phyloP scores from a whole-genome alignment of 345 rosid species.

The Eucalyptus erythrocorys region DNA sequence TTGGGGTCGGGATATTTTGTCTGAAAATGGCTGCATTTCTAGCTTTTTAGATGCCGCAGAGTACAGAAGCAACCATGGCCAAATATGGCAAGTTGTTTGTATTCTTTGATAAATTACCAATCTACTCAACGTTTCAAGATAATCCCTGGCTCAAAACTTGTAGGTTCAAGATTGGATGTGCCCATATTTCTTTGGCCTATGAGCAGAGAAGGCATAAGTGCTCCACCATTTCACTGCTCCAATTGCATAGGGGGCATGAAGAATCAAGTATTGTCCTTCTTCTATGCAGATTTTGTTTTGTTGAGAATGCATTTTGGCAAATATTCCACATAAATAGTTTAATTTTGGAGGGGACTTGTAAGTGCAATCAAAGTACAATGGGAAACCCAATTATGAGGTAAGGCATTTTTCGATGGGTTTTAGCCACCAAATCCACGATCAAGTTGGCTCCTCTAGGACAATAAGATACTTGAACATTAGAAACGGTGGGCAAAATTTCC shows the following conservation, averaged over 20 bases:
- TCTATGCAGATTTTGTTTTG: not conserved
- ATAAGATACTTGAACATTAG: not conserved
- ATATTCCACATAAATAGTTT: not conserved
- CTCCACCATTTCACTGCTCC: accelerated
- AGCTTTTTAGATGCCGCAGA: not conserved
- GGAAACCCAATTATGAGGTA: not conserved
- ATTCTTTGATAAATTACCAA: not conserved
- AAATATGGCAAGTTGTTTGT: not conserved
- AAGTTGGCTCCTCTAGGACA: not conserved
- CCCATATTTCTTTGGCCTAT: not conserved
- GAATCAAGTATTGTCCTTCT: accelerated
- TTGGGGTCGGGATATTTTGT: not conserved
- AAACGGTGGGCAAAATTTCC: not conserved
- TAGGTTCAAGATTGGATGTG: not conserved
- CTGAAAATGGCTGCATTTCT: not conserved
- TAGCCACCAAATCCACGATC: not conserved
- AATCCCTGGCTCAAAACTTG: accelerated
- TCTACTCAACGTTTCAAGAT: not conserved
- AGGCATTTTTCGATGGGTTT: not conserved
- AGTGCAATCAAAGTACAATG: too few species aligned
- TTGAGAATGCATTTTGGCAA: not conserved
- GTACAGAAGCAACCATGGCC: not conserved
- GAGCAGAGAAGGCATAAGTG: not conserved
- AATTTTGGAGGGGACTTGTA: not conserved
- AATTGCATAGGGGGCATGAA: not conserved